Evolutionary conservation across 1,284 basidiomycete genomes (phyloP).

Genomic region (Naganishia albida): DNA sequence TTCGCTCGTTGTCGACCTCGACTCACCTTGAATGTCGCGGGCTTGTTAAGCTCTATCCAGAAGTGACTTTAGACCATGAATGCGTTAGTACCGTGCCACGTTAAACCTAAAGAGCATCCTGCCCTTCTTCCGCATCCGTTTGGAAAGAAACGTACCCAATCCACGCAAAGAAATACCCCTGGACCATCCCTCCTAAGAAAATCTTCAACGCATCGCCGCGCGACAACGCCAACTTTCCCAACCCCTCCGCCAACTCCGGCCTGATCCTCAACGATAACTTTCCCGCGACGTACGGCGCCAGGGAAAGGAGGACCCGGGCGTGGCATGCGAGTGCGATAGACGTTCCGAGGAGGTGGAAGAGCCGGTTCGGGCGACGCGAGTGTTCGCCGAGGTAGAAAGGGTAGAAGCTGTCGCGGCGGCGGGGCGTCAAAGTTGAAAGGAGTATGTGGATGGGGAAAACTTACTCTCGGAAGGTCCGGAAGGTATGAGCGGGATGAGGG

Average conservation of each 20-base stretch:
- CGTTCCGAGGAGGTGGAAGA: constrained; percentile 39
- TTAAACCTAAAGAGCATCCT: not conserved
- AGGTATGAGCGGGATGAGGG: constrained; percentile 22
- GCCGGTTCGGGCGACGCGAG: constrained; percentile 35
- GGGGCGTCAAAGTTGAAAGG: not conserved
- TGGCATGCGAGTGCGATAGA: constrained; percentile 32
- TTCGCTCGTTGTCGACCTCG: not conserved
- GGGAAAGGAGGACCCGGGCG: constrained; percentile 31
- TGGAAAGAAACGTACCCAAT: constrained; percentile 22
- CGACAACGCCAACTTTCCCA: constrained; percentile 18
- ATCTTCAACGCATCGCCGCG: constrained; percentile 23
- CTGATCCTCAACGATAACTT: not conserved
- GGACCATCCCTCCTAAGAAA: constrained; percentile 31
- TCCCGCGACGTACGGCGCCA: constrained; percentile 26
- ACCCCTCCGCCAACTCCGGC: not conserved
- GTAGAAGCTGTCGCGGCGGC: constrained; percentile 36
- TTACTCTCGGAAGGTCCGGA: constrained; percentile 25
- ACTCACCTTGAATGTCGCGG: constrained; percentile 40
- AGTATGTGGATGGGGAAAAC: not conserved
- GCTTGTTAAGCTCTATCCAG: constrained; percentile 39
- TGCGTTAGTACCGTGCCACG: not conserved
- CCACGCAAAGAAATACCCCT: constrained; percentile 40
- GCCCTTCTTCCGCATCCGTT: too few species aligned
- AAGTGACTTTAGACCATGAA: constrained; percentile 32
- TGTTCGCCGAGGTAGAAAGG: constrained; percentile 43